Evolutionary conservation across 345 rosid species (phyloP).

Genomic region (Populus tremula): DNA sequence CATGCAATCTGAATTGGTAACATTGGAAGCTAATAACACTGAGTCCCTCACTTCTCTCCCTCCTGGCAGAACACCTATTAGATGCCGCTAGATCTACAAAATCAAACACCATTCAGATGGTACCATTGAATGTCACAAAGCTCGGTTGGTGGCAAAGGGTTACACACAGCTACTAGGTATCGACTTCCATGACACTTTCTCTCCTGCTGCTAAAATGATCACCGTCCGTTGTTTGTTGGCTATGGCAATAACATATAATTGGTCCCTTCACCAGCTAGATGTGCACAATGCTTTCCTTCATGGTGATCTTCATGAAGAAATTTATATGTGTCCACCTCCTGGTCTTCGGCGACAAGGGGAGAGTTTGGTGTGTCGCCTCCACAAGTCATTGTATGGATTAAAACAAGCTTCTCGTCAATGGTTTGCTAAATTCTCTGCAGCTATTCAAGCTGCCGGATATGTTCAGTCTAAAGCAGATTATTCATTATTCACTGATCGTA

Average conservation of each 20-base stretch:
- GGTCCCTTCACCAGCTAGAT: background rate
- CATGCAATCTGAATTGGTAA: background rate
- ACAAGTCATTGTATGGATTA: too few species aligned
- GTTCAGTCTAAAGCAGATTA: too few species aligned
- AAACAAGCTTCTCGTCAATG: too few species aligned
- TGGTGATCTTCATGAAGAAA: background rate
- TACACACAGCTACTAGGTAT: background rate
- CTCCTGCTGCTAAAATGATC: background rate
- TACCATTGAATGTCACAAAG: background rate
- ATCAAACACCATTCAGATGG: background rate
- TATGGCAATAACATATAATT: background rate
- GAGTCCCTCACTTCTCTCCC: background rate
- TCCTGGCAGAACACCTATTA: background rate
- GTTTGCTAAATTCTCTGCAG: too few species aligned
- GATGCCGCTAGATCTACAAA: background rate
- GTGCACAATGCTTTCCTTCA: background rate
- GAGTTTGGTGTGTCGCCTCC: too few species aligned
- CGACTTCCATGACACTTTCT: background rate
- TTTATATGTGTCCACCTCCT: background rate
- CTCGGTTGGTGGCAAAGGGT: background rate
- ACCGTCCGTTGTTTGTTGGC: background rate
- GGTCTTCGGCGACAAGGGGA: background rate
- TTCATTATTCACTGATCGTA: too few species aligned
- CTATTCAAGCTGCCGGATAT: too few species aligned
- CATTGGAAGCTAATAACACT: background rate